Evolutionary conservation across 2,329 filamentous ascomycete species (phyloP).

Genomic region (Beauveria scarabaeidicola): DNA sequence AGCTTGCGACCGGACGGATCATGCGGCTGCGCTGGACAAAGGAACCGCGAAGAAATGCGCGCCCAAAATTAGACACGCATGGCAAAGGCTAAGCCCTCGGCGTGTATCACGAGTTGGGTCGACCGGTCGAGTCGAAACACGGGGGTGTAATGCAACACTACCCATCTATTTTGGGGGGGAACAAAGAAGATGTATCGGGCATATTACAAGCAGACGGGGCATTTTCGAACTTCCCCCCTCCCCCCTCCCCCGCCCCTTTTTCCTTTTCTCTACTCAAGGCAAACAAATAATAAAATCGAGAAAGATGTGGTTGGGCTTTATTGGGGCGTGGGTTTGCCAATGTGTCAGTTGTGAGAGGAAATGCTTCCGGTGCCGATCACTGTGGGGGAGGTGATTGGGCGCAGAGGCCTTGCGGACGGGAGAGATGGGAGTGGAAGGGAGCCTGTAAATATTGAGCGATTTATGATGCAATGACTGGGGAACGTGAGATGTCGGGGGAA

Average conservation of each 20-base stretch:
- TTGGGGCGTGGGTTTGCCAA: too few species aligned
- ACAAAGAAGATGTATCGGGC: not conserved
- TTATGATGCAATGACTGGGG: too few species aligned
- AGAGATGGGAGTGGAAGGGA: too few species aligned
- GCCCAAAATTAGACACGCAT: not conserved
- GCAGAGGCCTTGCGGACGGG: too few species aligned
- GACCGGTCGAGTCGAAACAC: conserved; percentile 2
- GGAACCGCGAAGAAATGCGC: not conserved
- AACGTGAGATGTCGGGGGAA: too few species aligned
- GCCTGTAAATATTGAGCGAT: too few species aligned
- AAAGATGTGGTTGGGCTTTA: too few species aligned
- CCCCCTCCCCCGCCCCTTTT: not conserved
- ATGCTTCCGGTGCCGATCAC: not conserved
- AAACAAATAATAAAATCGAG: too few species aligned
- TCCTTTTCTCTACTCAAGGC: too few species aligned
- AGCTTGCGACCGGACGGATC: not conserved
- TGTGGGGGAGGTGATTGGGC: not conserved
- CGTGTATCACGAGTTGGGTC: not conserved
- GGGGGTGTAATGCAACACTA: not conserved
- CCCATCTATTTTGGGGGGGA: conserved; percentile 1
- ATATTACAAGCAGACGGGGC: not conserved
- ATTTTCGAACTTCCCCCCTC: not conserved
- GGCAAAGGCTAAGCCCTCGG: not conserved
- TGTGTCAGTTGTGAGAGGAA: not conserved
- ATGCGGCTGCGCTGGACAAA: not conserved